phyloP scores from a whole-genome alignment of 2,329 filamentous ascomycete genomes.

The Ophiostoma tasmaniense region DNA sequence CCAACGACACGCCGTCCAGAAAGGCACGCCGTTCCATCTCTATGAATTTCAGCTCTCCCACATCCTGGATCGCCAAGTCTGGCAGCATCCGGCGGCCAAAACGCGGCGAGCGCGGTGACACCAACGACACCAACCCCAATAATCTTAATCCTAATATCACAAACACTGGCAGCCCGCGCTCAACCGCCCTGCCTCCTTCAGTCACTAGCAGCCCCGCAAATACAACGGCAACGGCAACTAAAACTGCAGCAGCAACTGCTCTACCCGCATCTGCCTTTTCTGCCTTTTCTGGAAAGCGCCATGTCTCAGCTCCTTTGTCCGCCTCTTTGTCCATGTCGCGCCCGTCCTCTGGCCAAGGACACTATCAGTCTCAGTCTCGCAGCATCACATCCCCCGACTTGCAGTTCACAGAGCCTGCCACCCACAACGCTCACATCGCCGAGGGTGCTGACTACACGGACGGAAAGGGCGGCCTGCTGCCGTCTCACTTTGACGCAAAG shows the following conservation, averaged over 20 bases:
- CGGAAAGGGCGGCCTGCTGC: slow-evolving; percentile 12
- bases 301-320: slow-evolving; percentile 42
- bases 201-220: slow-evolving; percentile 26
- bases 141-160: slow-evolving; percentile 7
- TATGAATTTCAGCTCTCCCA: slow-evolving; percentile 50
- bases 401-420: slow-evolving; percentile 20
- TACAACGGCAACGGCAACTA: slow-evolving; percentile 20
- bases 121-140: slow-evolving; percentile 2
- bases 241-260: background rate
- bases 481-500: slow-evolving; percentile 9
- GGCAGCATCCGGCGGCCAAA: slow-evolving; percentile 51
- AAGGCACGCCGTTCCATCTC: slow-evolving; percentile 47
- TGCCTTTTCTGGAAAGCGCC: slow-evolving; percentile 31
- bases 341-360: slow-evolving; percentile 8
- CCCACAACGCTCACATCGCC: background rate
- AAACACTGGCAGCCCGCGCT: slow-evolving; percentile 5
- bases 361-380: slow-evolving; percentile 12
- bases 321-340: slow-evolving; percentile 19
- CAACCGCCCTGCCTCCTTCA: slow-evolving; percentile 10
- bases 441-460: slow-evolving; percentile 8
- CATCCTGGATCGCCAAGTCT: slow-evolving; percentile 47
- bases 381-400: slow-evolving; percentile 38
- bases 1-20: slow-evolving; percentile 36
- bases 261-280: background rate
- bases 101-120: slow-evolving; percentile 30